Percentiles rank a stretch among this genome's conserved stretches.
These are phyloP conservation scores for Silene noctiflora DNA, from an alignment of 179 eudicot species.

Conservation along the genomic window DNA sequence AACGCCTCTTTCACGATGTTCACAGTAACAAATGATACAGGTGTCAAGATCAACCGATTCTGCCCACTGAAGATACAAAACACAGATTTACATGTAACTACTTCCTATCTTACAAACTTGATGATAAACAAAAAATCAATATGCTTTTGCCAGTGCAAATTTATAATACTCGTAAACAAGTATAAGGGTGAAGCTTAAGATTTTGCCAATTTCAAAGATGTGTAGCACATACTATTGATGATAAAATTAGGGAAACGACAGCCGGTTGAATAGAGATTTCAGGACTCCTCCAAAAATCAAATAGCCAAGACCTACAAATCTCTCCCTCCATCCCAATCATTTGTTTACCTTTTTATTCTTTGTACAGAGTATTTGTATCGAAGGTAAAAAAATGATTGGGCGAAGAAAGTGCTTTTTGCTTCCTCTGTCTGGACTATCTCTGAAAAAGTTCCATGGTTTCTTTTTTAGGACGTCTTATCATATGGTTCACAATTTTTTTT, in stretches of 20 bases:
- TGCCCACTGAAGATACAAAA: slow-evolving; percentile 43
- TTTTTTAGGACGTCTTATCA: neutral
- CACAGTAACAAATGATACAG: slow-evolving; percentile 69
- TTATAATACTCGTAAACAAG: neutral
- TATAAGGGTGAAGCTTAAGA: neutral
- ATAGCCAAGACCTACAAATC: neutral
- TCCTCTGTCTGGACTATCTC: neutral
- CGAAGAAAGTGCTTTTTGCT: no score
- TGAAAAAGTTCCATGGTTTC: neutral
- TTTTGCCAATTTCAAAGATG: neutral
- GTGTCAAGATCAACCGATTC: slow-evolving; percentile 49
- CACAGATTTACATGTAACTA: slow-evolving; percentile 7
- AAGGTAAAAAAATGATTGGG: no score
- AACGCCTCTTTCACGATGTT: slow-evolving; percentile 38
- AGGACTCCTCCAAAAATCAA: neutral
- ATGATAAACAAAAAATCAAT: neutral
- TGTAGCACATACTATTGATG: neutral
- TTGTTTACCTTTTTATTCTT: no score
- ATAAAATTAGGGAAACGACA: neutral
- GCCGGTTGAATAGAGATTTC: neutral
- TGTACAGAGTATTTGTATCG: no score
- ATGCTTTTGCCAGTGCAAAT: neutral
- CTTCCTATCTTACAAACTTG: neutral
- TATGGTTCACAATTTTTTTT: neutral
- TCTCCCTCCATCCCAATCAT: no score